phyloP scores from a whole-genome alignment of 2,329 filamentous ascomycete species.

The Fusarium oxysporum region DNA sequence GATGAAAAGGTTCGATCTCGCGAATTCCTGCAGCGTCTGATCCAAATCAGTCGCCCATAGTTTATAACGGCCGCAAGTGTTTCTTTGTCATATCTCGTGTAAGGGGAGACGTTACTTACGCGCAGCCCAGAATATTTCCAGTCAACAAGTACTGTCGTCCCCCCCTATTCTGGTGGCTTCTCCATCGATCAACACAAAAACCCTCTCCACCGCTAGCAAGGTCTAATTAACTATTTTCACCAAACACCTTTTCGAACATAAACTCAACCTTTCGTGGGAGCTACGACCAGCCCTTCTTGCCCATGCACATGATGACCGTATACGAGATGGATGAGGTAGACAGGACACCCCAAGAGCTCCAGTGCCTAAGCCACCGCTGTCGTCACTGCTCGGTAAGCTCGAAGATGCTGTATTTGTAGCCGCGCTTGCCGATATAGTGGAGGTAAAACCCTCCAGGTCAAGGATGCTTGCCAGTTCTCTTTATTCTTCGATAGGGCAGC shows the following conservation, averaged over 20 bases:
- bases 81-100: neutral
- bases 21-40: neutral
- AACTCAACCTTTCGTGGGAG: neutral
- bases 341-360: neutral
- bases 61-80: neutral
- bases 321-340: neutral
- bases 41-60: neutral
- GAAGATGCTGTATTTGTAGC: neutral
- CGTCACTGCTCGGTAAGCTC: neutral
- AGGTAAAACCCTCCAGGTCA: neutral
- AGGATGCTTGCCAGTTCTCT: neutral
- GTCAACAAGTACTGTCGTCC: neutral
- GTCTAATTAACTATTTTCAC: neutral
- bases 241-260: neutral
- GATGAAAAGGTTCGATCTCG: neutral
- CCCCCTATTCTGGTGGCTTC: neutral
- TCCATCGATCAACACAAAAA: neutral
- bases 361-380: neutral
- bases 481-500: neutral
- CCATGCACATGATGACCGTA: neutral
- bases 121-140: neutral
- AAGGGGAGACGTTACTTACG: neutral
- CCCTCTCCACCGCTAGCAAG: neutral
- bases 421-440: neutral
- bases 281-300: neutral